A percentile compares a stretch with the other conserved stretches of the same genome.
phyloP scores from a whole-genome alignment of 2,329 filamentous ascomycete genomes.

The Annulohypoxylon truncatum region DNA sequence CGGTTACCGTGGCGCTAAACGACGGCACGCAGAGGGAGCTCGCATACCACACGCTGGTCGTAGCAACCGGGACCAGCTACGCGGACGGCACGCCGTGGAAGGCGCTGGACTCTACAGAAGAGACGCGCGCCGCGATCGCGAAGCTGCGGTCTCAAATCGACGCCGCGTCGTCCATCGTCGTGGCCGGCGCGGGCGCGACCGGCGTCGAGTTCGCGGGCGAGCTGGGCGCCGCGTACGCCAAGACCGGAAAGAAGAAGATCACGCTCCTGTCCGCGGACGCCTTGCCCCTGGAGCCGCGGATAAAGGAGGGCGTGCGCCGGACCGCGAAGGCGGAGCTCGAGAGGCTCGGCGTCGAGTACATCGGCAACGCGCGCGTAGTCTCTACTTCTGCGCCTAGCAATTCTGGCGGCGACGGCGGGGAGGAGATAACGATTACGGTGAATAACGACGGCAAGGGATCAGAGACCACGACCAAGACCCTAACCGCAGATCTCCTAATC shows the following conservation, averaged over 20 bases:
- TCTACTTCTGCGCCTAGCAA: background rate
- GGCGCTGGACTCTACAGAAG: conserved; percentile 45
- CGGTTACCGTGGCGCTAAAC: conserved; percentile 55
- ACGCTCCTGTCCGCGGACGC: conserved; percentile 56
- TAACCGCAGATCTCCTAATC: conserved; percentile 59
- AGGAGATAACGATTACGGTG: conserved; percentile 34
- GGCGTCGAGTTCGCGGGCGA: conserved; percentile 65
- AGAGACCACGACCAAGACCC: conserved; percentile 49
- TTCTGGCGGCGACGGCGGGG: conserved; percentile 15
- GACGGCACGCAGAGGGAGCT: conserved; percentile 52
- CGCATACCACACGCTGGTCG: conserved; percentile 63
- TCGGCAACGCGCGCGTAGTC: conserved; percentile 55
- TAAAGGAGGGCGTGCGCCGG: conserved; percentile 54
- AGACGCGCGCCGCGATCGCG: conserved; percentile 56
- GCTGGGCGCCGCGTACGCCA: conserved; percentile 59
- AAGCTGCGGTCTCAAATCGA: conserved; percentile 54
- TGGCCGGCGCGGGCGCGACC: conserved; percentile 64
- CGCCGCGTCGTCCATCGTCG: conserved; percentile 60
- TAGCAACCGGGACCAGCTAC: conserved; percentile 65
- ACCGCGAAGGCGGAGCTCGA: conserved; percentile 54
- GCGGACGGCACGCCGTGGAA: conserved; percentile 63
- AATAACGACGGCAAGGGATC: conserved; percentile 46
- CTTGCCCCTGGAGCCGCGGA: conserved; percentile 53
- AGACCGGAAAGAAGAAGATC: conserved; percentile 58
- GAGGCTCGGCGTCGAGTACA: conserved; percentile 57